Conservation (phyloP, 805 yeast genomes). For the Isabelozyma gotoi region DNA sequence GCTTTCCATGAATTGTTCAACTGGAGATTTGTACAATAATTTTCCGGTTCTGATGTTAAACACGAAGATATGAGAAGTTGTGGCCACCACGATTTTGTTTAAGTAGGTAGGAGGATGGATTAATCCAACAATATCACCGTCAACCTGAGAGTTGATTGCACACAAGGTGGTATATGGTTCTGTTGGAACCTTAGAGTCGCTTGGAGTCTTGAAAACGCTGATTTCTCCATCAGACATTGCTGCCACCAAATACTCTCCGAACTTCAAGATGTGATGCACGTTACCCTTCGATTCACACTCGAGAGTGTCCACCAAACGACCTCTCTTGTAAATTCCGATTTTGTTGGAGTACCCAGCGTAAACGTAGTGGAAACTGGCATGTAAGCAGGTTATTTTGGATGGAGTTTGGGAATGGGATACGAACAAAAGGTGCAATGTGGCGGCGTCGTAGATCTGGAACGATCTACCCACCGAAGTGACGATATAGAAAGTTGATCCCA, state of each 20-base stretch:
- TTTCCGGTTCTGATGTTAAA: slow-evolving; percentile 80
- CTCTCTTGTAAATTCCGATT: slow-evolving; percentile 82
- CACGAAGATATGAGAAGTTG: slow-evolving; percentile 59
- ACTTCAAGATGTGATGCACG: slow-evolving; percentile 54
- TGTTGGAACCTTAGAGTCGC: slow-evolving; percentile 49
- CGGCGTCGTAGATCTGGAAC: slow-evolving; percentile 91
- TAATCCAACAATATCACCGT: slow-evolving; percentile 69
- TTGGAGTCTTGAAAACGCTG: slow-evolving; percentile 53
- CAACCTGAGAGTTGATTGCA: slow-evolving; percentile 50
- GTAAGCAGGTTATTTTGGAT: slow-evolving; percentile 63
- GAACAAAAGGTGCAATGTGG: slow-evolving; percentile 79
- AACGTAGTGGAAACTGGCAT: slow-evolving; percentile 82
- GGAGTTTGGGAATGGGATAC: slow-evolving; percentile 81
- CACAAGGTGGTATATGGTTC: slow-evolving; percentile 66
- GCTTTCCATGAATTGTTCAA: slow-evolving; percentile 44
- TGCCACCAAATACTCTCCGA: slow-evolving; percentile 78
- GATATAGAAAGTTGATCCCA: slow-evolving; percentile 84
- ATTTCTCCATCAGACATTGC: slow-evolving; percentile 42
- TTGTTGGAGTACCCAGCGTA: slow-evolving; percentile 72
- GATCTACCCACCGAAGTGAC: slow-evolving; percentile 88
- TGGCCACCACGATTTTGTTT: slow-evolving; percentile 85
- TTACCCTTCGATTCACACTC: slow-evolving; percentile 32
- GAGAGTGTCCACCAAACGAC: slow-evolving; percentile 54
- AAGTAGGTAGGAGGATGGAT: slow-evolving; percentile 89
- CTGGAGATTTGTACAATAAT: slow-evolving; percentile 53